phyloP scores from a whole-genome alignment of 1,284 basidiomycete species.

The Phylloporus sp. region DNA sequence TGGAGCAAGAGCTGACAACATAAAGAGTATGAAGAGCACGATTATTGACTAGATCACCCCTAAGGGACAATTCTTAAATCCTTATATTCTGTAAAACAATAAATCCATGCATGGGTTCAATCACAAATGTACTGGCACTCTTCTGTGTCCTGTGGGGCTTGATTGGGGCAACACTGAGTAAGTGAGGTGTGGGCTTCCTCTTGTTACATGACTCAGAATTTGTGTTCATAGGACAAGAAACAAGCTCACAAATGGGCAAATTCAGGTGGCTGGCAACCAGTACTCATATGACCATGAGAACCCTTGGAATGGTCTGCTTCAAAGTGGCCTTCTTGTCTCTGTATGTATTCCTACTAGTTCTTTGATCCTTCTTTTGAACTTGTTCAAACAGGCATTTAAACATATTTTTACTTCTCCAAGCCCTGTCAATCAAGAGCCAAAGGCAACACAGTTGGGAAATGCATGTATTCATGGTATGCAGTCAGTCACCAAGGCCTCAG shows the following conservation, averaged over 20 bases:
- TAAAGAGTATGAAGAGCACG: too few relatives aligned
- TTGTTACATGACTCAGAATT: too few relatives aligned
- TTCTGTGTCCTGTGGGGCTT: too few relatives aligned
- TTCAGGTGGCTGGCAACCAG: neutral
- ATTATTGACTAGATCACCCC: too few relatives aligned
- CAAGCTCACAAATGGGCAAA: neutral
- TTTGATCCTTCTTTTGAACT: neutral
- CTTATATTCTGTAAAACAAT: neutral
- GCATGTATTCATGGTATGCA: neutral
- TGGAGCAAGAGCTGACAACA: too few relatives aligned
- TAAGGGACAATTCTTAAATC: neutral
- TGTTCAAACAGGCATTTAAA: neutral
- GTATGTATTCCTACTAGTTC: neutral
- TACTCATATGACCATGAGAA: neutral
- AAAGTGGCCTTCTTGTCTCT: neutral
- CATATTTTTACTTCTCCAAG: neutral
- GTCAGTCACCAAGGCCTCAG: neutral
- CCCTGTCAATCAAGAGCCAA: neutral
- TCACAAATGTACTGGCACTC: neutral
- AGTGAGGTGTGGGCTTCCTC: neutral
- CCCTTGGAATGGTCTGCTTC: neutral
- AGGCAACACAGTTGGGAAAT: neutral
- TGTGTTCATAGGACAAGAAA: neutral
- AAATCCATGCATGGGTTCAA: neutral
- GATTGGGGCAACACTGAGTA: too few relatives aligned